These are phyloP conservation scores for Aurifilum marmelostoma DNA, from an alignment of 2,329 filamentous ascomycete species.

Conservation along the genomic window DNA sequence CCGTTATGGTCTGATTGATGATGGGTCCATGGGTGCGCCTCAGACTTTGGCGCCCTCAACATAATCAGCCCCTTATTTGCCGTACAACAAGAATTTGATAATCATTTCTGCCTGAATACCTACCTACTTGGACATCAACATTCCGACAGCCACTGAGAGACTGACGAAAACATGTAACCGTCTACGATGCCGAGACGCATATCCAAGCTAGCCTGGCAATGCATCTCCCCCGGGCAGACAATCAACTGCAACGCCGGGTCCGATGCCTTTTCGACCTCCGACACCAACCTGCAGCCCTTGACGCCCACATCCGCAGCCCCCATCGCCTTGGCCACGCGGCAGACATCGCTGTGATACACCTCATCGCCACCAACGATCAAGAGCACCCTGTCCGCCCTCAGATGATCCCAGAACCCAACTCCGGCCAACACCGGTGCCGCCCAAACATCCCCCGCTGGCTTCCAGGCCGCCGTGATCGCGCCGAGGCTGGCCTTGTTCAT, in stretches of 20 bases:
- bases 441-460: conserved; percentile 30
- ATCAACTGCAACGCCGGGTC: conserved; percentile 26
- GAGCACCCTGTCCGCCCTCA: conserved; percentile 26
- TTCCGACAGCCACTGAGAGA: conserved; percentile 19
- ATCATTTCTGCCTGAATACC: neutral
- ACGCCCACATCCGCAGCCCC: conserved; percentile 16
- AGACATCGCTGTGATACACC: conserved; percentile 29
- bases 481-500: conserved; percentile 24
- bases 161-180: conserved; percentile 21
- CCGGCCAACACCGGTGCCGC: conserved; percentile 28
- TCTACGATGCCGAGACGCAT: conserved; percentile 26
- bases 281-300: neutral
- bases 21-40: neutral
- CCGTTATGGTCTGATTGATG: neutral
- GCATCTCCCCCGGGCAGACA: conserved; percentile 30
- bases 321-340: conserved; percentile 29
- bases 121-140: neutral
- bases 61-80: neutral
- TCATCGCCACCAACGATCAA: conserved; percentile 29
- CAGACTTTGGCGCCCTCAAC: neutral
- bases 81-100: neutral
- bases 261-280: neutral
- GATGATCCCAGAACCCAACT: conserved; percentile 27
- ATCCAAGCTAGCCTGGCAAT: conserved; percentile 29
- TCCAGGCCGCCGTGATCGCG: conserved; percentile 27